phyloP scores from a whole-genome alignment of 208 protist genomes.

The Angomonas deanei region DNA sequence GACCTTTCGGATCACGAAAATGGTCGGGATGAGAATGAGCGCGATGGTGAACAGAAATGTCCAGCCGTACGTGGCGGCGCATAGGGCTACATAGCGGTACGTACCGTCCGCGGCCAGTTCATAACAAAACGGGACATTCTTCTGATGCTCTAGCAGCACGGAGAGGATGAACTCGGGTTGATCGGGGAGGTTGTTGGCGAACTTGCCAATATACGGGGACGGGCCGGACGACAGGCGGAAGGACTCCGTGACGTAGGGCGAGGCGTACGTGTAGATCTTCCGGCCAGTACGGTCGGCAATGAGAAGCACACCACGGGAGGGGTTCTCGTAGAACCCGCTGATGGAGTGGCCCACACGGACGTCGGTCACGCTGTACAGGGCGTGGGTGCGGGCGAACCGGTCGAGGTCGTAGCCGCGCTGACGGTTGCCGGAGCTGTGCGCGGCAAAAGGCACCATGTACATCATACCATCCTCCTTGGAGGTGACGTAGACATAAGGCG shows the following conservation, averaged over 20 bases:
- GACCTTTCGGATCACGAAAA: slow-evolving; percentile 24
- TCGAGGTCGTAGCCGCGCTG: slow-evolving; percentile 22
- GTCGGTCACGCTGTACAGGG: slow-evolving; percentile 41
- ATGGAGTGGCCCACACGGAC: slow-evolving; percentile 35
- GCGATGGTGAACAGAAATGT: slow-evolving; percentile 27
- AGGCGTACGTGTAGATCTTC: slow-evolving; percentile 55
- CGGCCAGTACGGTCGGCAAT: slow-evolving; percentile 80
- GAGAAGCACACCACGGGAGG: slow-evolving; percentile 57
- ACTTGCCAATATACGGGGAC: slow-evolving; percentile 58
- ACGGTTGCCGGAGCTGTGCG: slow-evolving; percentile 15
- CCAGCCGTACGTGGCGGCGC: slow-evolving; percentile 73
- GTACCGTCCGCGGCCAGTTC: slow-evolving; percentile 60
- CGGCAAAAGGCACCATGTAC: slow-evolving; percentile 68
- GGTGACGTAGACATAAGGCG: slow-evolving; percentile 82
- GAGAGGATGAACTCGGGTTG: slow-evolving; percentile 82
- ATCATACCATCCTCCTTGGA: slow-evolving; percentile 83
- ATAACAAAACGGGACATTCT: slow-evolving; percentile 83
- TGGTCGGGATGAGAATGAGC: slow-evolving; percentile 20
- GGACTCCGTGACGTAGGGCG: slow-evolving; percentile 48
- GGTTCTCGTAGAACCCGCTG: slow-evolving; percentile 85
- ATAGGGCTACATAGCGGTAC: slow-evolving; percentile 78
- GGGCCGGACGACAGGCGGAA: slow-evolving; percentile 24
- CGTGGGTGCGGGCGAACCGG: slow-evolving; percentile 24
- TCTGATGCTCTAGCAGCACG: slow-evolving; percentile 67
- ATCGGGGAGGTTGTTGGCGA: slow-evolving; percentile 67